Percentiles rank a stretch among this genome's conserved stretches.
Evolutionary conservation across 2,329 filamentous ascomycete species (phyloP).

Genomic region (Hyphodiscus sp.): DNA sequence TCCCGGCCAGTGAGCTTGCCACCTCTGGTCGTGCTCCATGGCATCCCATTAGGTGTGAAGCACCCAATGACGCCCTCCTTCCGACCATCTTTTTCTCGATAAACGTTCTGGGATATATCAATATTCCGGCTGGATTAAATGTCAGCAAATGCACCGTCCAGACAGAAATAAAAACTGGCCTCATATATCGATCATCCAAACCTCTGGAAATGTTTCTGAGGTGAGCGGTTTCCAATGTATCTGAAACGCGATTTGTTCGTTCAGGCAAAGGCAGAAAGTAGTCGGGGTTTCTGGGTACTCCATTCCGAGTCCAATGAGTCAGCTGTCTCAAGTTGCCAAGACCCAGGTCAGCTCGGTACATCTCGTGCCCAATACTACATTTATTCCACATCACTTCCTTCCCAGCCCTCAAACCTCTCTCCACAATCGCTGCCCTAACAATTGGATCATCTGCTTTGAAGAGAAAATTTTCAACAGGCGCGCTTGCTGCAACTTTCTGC

Average conservation of each 20-base stretch:
- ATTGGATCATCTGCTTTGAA: slow-evolving; percentile 41
- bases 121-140: slow-evolving; percentile 39
- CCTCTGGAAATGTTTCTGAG: slow-evolving; percentile 42
- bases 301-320: slow-evolving; percentile 52
- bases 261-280: slow-evolving; percentile 42
- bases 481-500: slow-evolving; percentile 49
- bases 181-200: slow-evolving; percentile 54
- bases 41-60: slow-evolving; percentile 58
- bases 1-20: slow-evolving; percentile 57
- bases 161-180: slow-evolving; percentile 30
- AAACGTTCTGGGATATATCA: slow-evolving; percentile 69
- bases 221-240: slow-evolving; percentile 58
- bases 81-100: slow-evolving; percentile 44
- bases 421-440: neutral
- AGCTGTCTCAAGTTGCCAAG: slow-evolving; percentile 51
- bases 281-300: slow-evolving; percentile 46
- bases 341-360: slow-evolving; percentile 41
- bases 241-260: slow-evolving; percentile 54
- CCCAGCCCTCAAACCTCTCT: neutral
- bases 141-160: slow-evolving; percentile 6
- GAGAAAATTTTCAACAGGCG: slow-evolving; percentile 56
- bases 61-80: slow-evolving; percentile 57
- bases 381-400: slow-evolving; percentile 42
- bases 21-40: slow-evolving; percentile 54
- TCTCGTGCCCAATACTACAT: slow-evolving; percentile 54